Conservation (phyloP, 768 basidiomycete species). For the Zangia roseola region DNA sequence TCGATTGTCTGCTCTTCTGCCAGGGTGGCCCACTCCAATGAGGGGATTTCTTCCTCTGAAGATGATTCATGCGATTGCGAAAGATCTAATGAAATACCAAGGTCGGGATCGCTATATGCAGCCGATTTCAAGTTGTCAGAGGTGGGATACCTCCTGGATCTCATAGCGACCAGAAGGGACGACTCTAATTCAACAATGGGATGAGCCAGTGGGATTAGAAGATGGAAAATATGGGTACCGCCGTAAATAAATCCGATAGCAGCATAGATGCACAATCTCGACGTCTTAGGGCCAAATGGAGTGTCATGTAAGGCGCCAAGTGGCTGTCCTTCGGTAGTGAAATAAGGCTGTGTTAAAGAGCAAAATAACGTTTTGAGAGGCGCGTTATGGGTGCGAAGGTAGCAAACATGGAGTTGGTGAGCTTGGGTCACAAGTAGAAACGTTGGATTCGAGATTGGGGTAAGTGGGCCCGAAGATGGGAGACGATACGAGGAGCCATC, state of each 20-base stretch:
- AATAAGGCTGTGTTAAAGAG: slow-evolving; percentile 43
- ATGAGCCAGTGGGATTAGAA: not conserved
- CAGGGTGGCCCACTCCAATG: slow-evolving; percentile 49
- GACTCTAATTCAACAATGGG: slow-evolving; percentile 39
- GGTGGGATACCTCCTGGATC: slow-evolving; percentile 50
- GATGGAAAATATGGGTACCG: slow-evolving; percentile 35
- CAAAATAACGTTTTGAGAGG: slow-evolving; percentile 48
- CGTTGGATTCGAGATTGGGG: slow-evolving; percentile 52
- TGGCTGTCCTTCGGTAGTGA: slow-evolving; percentile 35
- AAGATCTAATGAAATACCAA: slow-evolving; percentile 32
- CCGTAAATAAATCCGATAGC: slow-evolving; percentile 60
- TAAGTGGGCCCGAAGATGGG: slow-evolving; percentile 56
- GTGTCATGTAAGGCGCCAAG: slow-evolving; percentile 30
- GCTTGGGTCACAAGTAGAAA: slow-evolving; percentile 66
- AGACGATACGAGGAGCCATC: slow-evolving; percentile 52
- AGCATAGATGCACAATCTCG: slow-evolving; percentile 53
- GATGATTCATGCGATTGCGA: slow-evolving; percentile 11
- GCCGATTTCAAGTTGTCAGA: slow-evolving; percentile 27
- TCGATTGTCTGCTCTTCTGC: slow-evolving; percentile 62
- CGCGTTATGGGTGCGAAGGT: slow-evolving; percentile 45
- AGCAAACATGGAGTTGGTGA: slow-evolving; percentile 54
- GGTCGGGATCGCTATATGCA: slow-evolving; percentile 42
- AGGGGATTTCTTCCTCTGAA: slow-evolving; percentile 23
- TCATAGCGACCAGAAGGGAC: slow-evolving; percentile 61
- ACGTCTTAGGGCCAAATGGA: slow-evolving; percentile 36